phyloP scores from a whole-genome alignment of 78 protist genomes.

The Planoprotostelium fungivorum region DNA sequence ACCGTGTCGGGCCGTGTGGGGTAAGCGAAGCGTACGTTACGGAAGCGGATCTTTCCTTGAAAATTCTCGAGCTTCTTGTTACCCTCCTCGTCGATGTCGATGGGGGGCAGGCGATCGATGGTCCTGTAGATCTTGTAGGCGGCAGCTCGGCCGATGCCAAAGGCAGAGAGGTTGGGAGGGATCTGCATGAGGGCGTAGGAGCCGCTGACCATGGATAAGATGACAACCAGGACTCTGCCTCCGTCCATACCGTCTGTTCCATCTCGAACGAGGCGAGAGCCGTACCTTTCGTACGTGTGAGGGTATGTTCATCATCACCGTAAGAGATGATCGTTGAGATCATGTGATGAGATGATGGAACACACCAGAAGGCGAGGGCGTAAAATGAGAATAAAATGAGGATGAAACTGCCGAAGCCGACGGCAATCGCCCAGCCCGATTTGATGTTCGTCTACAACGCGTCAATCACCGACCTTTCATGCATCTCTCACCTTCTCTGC shows the following conservation, averaged over 20 bases:
- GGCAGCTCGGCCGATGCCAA: constrained; percentile 62
- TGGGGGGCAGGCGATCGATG: constrained; percentile 62
- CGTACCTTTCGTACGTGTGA: too few species aligned
- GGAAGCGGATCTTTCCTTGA: constrained; percentile 33
- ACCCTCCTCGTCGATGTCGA: constrained; percentile 35
- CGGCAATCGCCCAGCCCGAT: constrained; percentile 41
- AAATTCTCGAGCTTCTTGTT: constrained; percentile 9
- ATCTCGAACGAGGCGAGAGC: too few species aligned
- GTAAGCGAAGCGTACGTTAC: constrained; percentile 69
- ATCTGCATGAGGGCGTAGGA: constrained; percentile 67
- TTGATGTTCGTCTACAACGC: constrained; percentile 23
- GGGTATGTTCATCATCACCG: too few species aligned
- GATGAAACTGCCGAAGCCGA: constrained; percentile 59
- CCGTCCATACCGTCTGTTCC: too few species aligned
- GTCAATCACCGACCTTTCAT: constrained; percentile 26
- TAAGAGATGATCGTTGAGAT: too few species aligned
- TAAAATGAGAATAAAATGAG: constrained; percentile 47
- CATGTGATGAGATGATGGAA: constrained; percentile 17
- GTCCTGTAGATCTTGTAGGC: constrained; percentile 68
- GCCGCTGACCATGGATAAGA: constrained; percentile 69
- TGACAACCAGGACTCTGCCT: constrained; percentile 45
- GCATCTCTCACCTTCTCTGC: constrained; percentile 39
- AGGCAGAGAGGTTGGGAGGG: constrained; percentile 17
- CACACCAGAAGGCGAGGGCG: constrained; percentile 77
- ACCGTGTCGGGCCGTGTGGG: constrained; percentile 61